Evolutionary conservation across 441 rosid genomes (phyloP).

Genomic region (Pelargonium citronellum): DNA sequence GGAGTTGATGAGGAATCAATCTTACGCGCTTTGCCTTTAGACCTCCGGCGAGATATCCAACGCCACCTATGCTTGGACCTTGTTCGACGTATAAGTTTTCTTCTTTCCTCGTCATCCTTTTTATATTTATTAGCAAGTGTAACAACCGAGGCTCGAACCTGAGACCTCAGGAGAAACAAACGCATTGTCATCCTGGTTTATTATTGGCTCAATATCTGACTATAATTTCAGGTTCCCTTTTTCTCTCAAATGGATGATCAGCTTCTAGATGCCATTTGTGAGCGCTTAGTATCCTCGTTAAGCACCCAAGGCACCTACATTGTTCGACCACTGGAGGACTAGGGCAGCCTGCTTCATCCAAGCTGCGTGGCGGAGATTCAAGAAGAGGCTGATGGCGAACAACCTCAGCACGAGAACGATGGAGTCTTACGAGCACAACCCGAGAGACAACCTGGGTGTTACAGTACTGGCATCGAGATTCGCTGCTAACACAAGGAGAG

Average conservation of each 20-base stretch:
- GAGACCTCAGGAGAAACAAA: no score
- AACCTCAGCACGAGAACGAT: conserved; percentile 49
- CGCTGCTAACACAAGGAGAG: conserved; percentile 70
- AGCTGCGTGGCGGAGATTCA: conserved; percentile 68
- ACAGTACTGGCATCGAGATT: conserved; percentile 66
- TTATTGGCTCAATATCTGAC: no score
- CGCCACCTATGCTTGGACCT: conserved; percentile 88
- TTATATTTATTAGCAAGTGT: no score
- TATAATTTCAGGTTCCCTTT: conserved; percentile 87
- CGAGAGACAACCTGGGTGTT: conserved; percentile 53
- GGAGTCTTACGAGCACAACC: conserved; percentile 41
- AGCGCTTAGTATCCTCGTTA: conserved; percentile 66
- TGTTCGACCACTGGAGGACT: conserved; percentile 89
- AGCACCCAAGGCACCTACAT: conserved; percentile 78
- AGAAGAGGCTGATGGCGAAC: conserved; percentile 48
- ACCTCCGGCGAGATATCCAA: conserved; percentile 80
- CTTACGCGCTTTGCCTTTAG: conserved; percentile 55
- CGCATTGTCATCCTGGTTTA: no score
- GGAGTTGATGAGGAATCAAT: conserved; percentile 88
- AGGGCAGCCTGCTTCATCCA: conserved; percentile 91
- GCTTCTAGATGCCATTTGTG: conserved; percentile 84
- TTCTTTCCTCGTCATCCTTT: neutral
- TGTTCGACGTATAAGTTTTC: conserved; percentile 65
- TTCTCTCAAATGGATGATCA: conserved; percentile 94
- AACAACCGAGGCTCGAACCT: no score